Percentiles rank a stretch among this genome's conserved stretches.
phyloP scores from a whole-genome alignment of 257 asterid genomes.

The Solanum sitiens region DNA sequence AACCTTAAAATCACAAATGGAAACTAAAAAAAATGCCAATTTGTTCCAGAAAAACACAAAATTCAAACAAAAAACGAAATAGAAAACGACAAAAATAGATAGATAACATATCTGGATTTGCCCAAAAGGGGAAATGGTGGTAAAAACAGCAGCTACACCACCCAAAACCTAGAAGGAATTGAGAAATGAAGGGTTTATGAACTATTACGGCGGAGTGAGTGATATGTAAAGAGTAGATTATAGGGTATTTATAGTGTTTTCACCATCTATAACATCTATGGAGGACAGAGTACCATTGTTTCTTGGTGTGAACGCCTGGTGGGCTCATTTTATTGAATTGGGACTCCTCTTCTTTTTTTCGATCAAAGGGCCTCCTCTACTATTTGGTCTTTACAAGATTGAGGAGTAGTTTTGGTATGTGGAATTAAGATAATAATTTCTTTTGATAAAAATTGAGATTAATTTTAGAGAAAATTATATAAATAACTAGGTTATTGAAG shows the following conservation, averaged over 20 bases:
- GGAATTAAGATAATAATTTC: too few species aligned
- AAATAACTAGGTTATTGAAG: too few species aligned
- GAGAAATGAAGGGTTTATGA: background rate
- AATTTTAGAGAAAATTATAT: too few species aligned
- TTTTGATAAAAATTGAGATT: too few species aligned
- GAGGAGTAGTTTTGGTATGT: too few species aligned
- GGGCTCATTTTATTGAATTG: too few species aligned
- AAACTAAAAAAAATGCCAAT: slow-evolving; percentile 1
- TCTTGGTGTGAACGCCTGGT: too few species aligned
- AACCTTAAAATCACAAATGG: slow-evolving; percentile 1
- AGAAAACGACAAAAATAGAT: background rate
- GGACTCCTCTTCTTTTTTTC: too few species aligned
- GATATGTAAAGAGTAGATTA: background rate
- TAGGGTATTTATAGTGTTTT: background rate
- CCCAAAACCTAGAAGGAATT: background rate
- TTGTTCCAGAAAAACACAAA: background rate
- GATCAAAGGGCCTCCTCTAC: too few species aligned
- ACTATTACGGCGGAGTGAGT: background rate
- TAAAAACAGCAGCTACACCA: background rate
- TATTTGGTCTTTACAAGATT: too few species aligned
- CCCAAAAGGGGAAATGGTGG: background rate
- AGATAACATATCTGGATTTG: background rate
- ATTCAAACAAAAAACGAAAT: background rate
- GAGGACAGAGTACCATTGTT: background rate
- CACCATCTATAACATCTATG: background rate